Percentiles rank a stretch among this genome's conserved stretches.
Evolutionary conservation across 2,329 filamentous ascomycete genomes (phyloP).

Genomic region (Trichoderma semiorbis): DNA sequence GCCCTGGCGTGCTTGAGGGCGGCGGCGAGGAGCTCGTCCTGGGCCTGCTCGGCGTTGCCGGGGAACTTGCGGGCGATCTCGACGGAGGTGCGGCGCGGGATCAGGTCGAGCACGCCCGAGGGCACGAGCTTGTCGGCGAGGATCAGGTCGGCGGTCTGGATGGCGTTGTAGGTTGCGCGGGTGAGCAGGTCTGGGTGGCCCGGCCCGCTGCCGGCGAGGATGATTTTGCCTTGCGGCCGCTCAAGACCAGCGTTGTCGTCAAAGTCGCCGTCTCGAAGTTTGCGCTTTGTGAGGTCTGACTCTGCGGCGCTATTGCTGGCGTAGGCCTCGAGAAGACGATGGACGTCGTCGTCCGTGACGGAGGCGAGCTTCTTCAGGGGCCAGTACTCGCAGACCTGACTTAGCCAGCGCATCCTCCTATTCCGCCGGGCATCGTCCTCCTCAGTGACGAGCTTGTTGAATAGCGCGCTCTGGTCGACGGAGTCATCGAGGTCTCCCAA

Average conservation of each 20-base stretch:
- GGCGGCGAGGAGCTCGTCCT: conserved; percentile 79
- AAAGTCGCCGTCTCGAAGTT: not conserved
- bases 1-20: conserved; percentile 63
- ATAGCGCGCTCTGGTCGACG: conserved; percentile 70
- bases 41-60: conserved; percentile 89
- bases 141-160: conserved; percentile 71
- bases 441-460: conserved; percentile 78
- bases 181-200: conserved; percentile 92
- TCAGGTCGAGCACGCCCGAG: conserved; percentile 77
- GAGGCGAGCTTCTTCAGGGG: conserved; percentile 76
- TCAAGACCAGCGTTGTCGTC: conserved; percentile 17
- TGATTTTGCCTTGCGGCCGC: conserved; percentile 62
- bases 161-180: conserved; percentile 72
- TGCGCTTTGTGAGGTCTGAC: not conserved
- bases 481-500: conserved; percentile 53
- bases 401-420: conserved; percentile 84
- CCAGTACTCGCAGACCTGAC: conserved; percentile 99
- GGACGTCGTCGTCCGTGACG: conserved; percentile 77
- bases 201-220: conserved; percentile 87
- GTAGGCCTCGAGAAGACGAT: conserved; percentile 72
- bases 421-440: conserved; percentile 75
- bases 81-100: conserved; percentile 83
- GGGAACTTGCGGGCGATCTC: conserved; percentile 97
- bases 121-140: conserved; percentile 86
- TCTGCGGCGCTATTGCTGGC: conserved; percentile 28